Conservation (phyloP, 2,329 filamentous ascomycete species). For the Neoarthrinium moseri region DNA sequence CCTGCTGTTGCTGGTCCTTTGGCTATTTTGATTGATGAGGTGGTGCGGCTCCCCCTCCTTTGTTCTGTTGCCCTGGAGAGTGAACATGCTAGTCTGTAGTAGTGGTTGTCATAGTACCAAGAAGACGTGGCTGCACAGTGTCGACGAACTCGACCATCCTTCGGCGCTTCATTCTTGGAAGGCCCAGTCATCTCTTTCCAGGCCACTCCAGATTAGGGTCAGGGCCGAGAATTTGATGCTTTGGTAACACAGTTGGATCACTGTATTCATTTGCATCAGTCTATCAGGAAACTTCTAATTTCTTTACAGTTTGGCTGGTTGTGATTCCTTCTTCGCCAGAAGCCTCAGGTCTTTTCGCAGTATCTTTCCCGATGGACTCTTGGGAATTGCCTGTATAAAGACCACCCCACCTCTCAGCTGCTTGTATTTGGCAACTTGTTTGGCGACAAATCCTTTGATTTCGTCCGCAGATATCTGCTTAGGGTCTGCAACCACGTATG, state of each 20-base stretch:
- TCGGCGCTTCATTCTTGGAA: no score
- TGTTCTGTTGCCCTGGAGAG: no score
- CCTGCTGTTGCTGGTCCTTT: not conserved
- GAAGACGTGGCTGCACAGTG: not conserved
- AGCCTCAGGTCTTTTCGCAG: constrained; percentile 31
- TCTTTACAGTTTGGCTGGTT: constrained; percentile 17
- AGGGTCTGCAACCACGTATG: constrained; percentile 22
- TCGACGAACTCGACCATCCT: not conserved
- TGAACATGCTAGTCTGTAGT: not conserved
- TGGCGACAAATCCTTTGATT: constrained; percentile 22
- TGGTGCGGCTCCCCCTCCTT: not conserved
- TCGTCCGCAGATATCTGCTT: constrained; percentile 19
- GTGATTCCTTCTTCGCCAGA: constrained; percentile 18
- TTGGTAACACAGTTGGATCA: no score
- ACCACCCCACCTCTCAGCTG: constrained; percentile 32
- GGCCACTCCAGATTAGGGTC: no score
- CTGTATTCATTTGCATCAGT: not conserved
- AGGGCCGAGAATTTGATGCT: no score
- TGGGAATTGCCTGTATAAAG: constrained; percentile 33
- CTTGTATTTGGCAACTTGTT: constrained; percentile 29
- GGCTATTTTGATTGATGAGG: not conserved
- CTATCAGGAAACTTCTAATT: not conserved
- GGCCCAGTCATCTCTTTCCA: no score
- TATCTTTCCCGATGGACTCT: constrained; percentile 36
- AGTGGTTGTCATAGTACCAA: not conserved